These are phyloP conservation scores for Trematosphaeria pertusa DNA, from an alignment of 2,329 filamentous ascomycete genomes.

Conservation along the genomic window DNA sequence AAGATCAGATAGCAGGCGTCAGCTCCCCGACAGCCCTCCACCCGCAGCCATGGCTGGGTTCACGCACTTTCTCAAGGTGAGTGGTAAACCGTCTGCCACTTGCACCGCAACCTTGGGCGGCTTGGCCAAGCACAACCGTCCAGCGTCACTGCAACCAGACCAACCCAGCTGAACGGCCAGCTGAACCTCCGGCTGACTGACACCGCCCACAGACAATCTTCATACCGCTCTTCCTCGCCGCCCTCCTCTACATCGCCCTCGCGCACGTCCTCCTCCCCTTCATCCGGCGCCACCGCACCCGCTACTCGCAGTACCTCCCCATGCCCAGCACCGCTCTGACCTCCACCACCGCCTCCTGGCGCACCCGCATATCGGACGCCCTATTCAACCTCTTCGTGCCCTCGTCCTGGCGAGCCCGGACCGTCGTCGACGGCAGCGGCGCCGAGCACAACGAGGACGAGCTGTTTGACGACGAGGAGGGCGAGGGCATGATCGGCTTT, in stretches of 20 bases:
- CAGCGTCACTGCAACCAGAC: too few species aligned
- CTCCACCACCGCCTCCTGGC: constrained; percentile 30
- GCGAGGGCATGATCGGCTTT: constrained; percentile 57
- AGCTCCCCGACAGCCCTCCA: background rate
- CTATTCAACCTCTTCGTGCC: constrained; percentile 43
- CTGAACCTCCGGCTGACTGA: constrained; percentile 15
- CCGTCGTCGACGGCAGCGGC: constrained; percentile 39
- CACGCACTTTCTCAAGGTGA: constrained; percentile 44
- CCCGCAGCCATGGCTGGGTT: constrained; percentile 40
- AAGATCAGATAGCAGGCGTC: too few species aligned
- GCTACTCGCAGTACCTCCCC: constrained; percentile 55
- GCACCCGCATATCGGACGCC: constrained; percentile 45
- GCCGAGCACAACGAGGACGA: constrained; percentile 45
- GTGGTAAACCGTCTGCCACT: constrained; percentile 7
- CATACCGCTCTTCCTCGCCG: constrained; percentile 54
- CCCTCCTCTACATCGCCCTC: constrained; percentile 51
- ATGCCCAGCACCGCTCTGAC: constrained; percentile 37
- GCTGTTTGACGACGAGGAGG: constrained; percentile 54
- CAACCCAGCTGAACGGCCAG: background rate
- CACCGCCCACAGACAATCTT: constrained; percentile 48
- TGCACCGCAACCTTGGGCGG: background rate
- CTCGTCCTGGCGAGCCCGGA: constrained; percentile 36
- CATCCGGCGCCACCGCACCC: constrained; percentile 51
- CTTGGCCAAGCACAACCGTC: too few species aligned
- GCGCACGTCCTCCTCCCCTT: constrained; percentile 53